Conservation (phyloP, 805 yeast genomes). For the Tetrapisispora fleetii region DNA sequence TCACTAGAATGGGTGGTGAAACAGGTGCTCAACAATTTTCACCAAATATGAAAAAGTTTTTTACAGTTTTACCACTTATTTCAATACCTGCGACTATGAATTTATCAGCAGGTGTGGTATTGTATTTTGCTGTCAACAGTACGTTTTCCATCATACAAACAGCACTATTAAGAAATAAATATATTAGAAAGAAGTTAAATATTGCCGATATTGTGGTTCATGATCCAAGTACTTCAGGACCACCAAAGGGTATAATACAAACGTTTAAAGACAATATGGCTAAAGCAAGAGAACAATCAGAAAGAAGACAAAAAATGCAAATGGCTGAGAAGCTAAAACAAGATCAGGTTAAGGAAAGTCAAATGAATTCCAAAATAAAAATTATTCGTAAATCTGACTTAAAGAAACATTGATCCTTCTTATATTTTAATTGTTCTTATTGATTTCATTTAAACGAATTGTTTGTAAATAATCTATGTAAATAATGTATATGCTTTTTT, state of each 20-base stretch:
- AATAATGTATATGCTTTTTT: not conserved
- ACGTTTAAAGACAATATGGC: constrained; percentile 33
- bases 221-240: constrained; percentile 24
- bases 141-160: constrained; percentile 66
- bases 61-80: constrained; percentile 65
- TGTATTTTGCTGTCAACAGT: constrained; percentile 80
- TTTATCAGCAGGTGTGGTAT: constrained; percentile 73
- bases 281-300: constrained; percentile 33
- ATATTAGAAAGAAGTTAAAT: constrained; percentile 46
- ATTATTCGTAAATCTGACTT: constrained; percentile 23
- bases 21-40: constrained; percentile 66
- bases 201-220: constrained; percentile 56
- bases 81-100: constrained; percentile 86
- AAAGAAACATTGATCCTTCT: constrained; percentile 5
- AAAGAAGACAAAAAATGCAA: constrained; percentile 30
- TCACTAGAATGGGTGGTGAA: constrained; percentile 83
- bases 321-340: constrained; percentile 28
- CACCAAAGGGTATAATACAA: constrained; percentile 28
- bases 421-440: not conserved
- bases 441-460: not conserved
- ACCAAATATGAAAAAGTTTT: constrained; percentile 56
- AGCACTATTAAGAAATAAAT: constrained; percentile 45
- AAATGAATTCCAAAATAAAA: constrained; percentile 20
- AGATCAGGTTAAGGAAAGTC: constrained; percentile 26
- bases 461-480: not conserved